Evolutionary conservation across 2,329 filamentous ascomycete genomes (phyloP).

Genomic region (Thermoascus crustaceus): DNA sequence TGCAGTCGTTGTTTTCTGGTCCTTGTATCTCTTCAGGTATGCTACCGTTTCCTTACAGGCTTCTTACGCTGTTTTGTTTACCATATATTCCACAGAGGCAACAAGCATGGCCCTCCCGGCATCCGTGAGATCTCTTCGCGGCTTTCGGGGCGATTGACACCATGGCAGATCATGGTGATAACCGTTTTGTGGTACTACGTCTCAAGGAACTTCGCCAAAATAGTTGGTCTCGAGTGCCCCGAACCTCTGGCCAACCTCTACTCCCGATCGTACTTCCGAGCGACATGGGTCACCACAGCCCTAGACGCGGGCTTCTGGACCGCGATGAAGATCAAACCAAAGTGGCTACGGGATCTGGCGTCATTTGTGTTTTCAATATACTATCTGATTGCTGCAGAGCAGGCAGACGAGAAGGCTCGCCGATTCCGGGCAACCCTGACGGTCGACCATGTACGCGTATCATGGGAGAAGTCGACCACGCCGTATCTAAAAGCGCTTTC

Average conservation of each 20-base stretch:
- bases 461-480: constrained; percentile 91
- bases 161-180: constrained; percentile 81
- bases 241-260: constrained; percentile 94
- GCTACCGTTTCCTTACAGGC: constrained; percentile 17
- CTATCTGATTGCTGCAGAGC: constrained; percentile 86
- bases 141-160: constrained; percentile 63
- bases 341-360: constrained; percentile 72
- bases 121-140: constrained; percentile 62
- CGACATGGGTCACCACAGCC: constrained; percentile 92
- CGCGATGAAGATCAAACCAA: constrained; percentile 79
- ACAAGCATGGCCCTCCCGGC: constrained; percentile 79
- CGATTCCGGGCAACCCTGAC: constrained; percentile 81
- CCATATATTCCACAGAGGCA: constrained; percentile 54
- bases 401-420: constrained; percentile 91
- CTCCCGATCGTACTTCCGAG: constrained; percentile 82
- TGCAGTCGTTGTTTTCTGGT: constrained; percentile 86
- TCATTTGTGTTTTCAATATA: constrained; percentile 80
- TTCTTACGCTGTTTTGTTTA: too few species aligned
- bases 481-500: constrained; percentile 73
- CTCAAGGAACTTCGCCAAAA: constrained; percentile 84
- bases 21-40: constrained; percentile 69
- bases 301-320: constrained; percentile 98
- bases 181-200: constrained; percentile 89
- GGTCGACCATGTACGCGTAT: constrained; percentile 81
- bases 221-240: constrained; percentile 82